Conservation (phyloP, 2,329 filamentous ascomycete species). For the Magnaporthiopsis rhizophila region DNA sequence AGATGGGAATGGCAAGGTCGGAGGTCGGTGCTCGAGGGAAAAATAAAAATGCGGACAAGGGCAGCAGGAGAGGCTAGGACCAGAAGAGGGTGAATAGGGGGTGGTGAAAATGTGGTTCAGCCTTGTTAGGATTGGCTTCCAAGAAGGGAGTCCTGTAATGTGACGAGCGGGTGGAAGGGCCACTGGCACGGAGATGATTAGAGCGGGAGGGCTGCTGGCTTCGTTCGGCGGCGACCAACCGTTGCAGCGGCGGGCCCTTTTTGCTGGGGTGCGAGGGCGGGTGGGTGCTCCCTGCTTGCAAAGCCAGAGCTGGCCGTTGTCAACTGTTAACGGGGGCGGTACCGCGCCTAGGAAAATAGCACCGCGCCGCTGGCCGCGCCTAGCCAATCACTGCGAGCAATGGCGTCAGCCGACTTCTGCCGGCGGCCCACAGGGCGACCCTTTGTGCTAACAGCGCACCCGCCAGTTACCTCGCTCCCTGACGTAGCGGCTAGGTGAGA, state of each 20-base stretch:
- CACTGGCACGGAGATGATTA: not conserved
- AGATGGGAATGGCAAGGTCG: not conserved
- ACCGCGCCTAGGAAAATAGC: not conserved
- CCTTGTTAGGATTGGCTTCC: constrained; percentile 4
- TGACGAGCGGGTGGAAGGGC: not conserved
- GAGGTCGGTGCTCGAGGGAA: not conserved
- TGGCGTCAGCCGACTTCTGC: not conserved
- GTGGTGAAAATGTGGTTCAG: constrained; percentile 5
- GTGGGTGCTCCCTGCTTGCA: not conserved
- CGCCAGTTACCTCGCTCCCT: not conserved
- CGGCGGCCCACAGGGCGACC: not conserved
- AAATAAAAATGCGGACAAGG: not conserved
- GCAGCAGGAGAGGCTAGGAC: not conserved
- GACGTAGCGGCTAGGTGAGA: not conserved
- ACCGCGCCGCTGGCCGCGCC: no score
- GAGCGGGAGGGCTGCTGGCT: not conserved
- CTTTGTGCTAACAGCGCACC: not conserved
- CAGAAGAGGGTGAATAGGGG: not conserved
- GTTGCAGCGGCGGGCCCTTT: not conserved
- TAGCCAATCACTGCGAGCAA: not conserved
- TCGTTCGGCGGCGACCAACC: not conserved
- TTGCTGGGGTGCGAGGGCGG: not conserved
- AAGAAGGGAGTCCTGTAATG: constrained; percentile 5
- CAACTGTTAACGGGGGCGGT: not conserved
- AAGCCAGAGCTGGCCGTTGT: not conserved